Evolutionary conservation across 2,329 filamentous ascomycete species (phyloP), one percentile per base, ranked within the genome.

Genomic region (Cryphonectria naterciae): DNA sequence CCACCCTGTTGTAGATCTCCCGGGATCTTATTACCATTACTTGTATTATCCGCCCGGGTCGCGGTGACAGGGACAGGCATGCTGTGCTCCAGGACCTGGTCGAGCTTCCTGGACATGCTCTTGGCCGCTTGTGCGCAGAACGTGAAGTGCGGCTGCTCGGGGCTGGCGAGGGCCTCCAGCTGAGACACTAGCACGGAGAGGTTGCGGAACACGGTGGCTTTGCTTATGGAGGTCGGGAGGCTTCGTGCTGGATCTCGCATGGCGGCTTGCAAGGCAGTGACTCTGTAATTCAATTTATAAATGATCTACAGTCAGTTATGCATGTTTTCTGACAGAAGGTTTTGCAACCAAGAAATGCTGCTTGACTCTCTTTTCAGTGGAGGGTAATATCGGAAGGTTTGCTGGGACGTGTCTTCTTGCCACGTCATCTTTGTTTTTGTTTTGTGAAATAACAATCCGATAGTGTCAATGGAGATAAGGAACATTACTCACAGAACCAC

Each of bases 121-220:
- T 52, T 65, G 39, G 63, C 63, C 13, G 63, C 43, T 13, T 65
- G 63, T 2, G 49, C 32, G 25, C 63, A 65, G 43, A 52, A 65
- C 7, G 41, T 4, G 43, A 52, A 52, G 28, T 46, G 49, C 17
- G 63, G 41, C 25, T 52, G 25, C 15, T 49, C 63, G 25, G 63
- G 63, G 63, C 25, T 35, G 41, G 63, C 63, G 25, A 65, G 52
- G 52, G 37, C 28, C 52, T 67, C 65, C n/a, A 67, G 25, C 13
- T 67, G 65, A n/a, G 35, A 67, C 25, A 67, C 39, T 8, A 67
- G 28, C 37, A 67, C 52, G 3, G 52, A 67, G 49, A 58, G 37
- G 41, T 67, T 58, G n/a, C 52, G 35, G 28, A 58, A 43, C 35
- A 67, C 13, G n/a, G n/a, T 19, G 7, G 65, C 39, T 46, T 58